Conservation (phyloP, 345 rosid genomes). For the Eucalyptus microcorys region DNA sequence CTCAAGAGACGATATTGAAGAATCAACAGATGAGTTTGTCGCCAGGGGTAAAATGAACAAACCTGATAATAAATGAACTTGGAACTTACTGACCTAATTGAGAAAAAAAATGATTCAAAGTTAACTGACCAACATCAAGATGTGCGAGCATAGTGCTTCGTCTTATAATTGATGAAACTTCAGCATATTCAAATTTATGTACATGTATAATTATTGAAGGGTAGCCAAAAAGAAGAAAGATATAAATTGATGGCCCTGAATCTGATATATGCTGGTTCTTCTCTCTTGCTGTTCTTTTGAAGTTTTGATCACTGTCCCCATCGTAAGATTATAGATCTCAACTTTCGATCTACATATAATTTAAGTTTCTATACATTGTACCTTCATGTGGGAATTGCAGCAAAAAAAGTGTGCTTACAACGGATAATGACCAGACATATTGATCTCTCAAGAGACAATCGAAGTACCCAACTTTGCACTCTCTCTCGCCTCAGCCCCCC, state of each 20-base stretch:
- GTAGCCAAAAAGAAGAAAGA: neutral
- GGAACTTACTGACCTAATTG: too few species aligned
- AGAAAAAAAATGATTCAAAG: too few species aligned
- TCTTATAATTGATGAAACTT: neutral
- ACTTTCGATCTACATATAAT: neutral
- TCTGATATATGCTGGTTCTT: neutral
- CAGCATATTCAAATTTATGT: neutral
- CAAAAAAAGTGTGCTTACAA: neutral
- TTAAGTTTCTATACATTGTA: neutral
- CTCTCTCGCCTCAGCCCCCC: neutral
- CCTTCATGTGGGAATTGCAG: neutral
- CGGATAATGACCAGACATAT: neutral
- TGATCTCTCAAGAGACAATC: neutral
- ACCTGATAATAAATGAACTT: neutral
- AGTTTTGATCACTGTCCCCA: neutral
- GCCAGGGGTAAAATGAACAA: neutral
- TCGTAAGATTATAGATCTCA: neutral
- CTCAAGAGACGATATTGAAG: neutral
- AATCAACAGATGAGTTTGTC: accelerated
- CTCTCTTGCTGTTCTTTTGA: neutral
- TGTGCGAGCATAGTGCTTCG: neutral
- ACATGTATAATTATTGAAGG: neutral
- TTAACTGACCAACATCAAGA: too few species aligned
- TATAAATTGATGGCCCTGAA: neutral
- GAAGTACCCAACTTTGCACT: neutral